Conservation (phyloP, 2,329 filamentous ascomycete species). For the Camillea tinctor region DNA sequence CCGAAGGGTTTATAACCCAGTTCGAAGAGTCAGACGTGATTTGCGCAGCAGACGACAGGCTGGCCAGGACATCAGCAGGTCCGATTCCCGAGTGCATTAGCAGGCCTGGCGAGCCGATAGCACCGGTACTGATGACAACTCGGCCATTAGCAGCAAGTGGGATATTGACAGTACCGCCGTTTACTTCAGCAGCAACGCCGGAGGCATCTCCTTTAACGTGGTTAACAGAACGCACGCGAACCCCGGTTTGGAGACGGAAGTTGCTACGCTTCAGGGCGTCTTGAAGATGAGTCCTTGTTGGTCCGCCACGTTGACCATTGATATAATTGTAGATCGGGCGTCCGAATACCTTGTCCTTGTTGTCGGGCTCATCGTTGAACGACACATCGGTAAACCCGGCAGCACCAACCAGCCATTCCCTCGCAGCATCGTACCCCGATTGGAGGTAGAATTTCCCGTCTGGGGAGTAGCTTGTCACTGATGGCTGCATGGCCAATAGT, state of each 20-base stretch:
- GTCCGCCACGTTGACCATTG: slow-evolving; percentile 49
- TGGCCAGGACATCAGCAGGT: slow-evolving; percentile 21
- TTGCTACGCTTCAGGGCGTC: slow-evolving; percentile 40
- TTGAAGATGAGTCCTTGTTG: slow-evolving; percentile 49
- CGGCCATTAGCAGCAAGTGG: slow-evolving; percentile 28
- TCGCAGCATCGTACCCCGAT: slow-evolving; percentile 45
- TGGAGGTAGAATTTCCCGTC: slow-evolving; percentile 47
- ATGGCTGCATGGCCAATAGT: slow-evolving; percentile 44
- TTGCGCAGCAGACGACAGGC: slow-evolving; percentile 14
- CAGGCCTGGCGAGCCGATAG: slow-evolving; percentile 32
- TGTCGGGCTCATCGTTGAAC: slow-evolving; percentile 44
- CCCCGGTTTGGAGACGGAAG: slow-evolving; percentile 44
- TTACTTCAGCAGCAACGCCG: slow-evolving; percentile 39
- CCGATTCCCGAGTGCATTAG: slow-evolving; percentile 42
- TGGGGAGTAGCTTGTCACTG: slow-evolving; percentile 42
- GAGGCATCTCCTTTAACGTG: slow-evolving; percentile 40
- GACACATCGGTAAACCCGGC: slow-evolving; percentile 47
- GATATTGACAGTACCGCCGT: slow-evolving; percentile 31
- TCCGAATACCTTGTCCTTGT: slow-evolving; percentile 49
- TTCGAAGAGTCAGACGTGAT: slow-evolving; percentile 29
- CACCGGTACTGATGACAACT: slow-evolving; percentile 38
- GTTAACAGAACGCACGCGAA: slow-evolving; percentile 44
- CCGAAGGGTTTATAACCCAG: slow-evolving; percentile 49
- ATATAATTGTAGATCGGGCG: slow-evolving; percentile 48
- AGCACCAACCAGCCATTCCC: slow-evolving; percentile 48